These are phyloP conservation scores for Heteromeles arbutifolia DNA, from an alignment of 306 rosid species.

Conservation along the genomic window DNA sequence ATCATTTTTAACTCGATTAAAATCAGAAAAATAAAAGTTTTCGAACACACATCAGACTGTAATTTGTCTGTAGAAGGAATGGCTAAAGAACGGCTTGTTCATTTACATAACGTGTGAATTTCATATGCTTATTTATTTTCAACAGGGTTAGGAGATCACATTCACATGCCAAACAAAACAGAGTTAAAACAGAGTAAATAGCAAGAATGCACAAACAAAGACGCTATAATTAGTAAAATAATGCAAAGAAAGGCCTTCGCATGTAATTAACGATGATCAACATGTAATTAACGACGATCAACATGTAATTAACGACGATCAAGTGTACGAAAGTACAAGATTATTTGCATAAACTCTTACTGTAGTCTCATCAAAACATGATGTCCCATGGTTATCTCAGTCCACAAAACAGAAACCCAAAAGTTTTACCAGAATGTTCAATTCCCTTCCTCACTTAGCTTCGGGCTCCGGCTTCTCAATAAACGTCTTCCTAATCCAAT, in stretches of 20 bases:
- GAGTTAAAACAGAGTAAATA: not conserved
- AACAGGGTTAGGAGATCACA: too few species aligned
- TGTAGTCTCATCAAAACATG: conserved; percentile 4
- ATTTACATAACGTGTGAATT: not conserved
- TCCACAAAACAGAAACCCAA: conserved; percentile 6
- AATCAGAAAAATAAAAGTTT: too few species aligned
- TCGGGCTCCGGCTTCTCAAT: conserved; percentile 66
- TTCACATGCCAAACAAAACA: too few species aligned
- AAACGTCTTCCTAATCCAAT: conserved; percentile 67
- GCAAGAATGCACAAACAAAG: not conserved
- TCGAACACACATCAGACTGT: fast-evolving
- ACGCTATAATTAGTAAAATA: not conserved
- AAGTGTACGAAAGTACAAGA: conserved; percentile 8
- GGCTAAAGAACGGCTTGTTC: too few species aligned
- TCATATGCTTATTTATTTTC: too few species aligned
- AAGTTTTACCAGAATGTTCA: conserved; percentile 16
- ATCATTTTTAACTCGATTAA: not conserved
- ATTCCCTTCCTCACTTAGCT: conserved; percentile 29
- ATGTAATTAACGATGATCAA: not conserved
- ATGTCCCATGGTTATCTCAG: conserved; percentile 3
- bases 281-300: too few species aligned
- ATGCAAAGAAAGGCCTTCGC: conserved; percentile 15
- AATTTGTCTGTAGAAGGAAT: too few species aligned
- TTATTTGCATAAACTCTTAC: conserved; percentile 18
- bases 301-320: too few species aligned